Evolutionary conservation across 176 grass and related monocot genomes (phyloP), one percentile per base, ranked within the genome.

Genomic region (Eleusine indica): DNA sequence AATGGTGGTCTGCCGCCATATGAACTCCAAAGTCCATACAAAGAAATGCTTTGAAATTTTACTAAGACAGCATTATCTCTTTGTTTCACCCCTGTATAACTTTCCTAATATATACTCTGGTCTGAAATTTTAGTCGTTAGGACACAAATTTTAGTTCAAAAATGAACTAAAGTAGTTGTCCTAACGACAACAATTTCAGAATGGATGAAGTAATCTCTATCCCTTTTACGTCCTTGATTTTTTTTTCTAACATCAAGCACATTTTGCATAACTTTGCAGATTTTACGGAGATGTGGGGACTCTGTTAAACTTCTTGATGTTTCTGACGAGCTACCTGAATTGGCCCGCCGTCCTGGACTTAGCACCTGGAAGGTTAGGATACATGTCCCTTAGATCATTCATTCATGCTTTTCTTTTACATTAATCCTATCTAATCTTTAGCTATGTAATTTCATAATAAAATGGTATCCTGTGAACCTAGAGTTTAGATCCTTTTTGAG

Each of bases 221-320:
- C 17, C 49, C 43, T 83, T 51, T 49, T 68, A 64, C 53, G 7
- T 40, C 15, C 15, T 74, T 25, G 43, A 17, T 25, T 10, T 78
- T 63, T 61, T 74, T 67, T n/a, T n/a, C 38, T 86, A 71, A 62
- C 68, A 74, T 83, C 65, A 52, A 68, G 21, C 5, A 25, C 65
- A 28, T 67, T 88, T 68, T 79, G 28, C 64, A 38, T 87, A 65
- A 87, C 66, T 70, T 28, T 65, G 62, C 74, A 98, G 96, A 89
- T 98, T 95, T 88, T 98, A 75, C 86, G 86, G 77, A 92, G 87
- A 86, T 91, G 91, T 88, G 85, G 91, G 5, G 87, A 64, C 80
- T 98, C 93, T 69, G 89, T 98, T 92, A 86, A 92, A 65, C 89
- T 98, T 78, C 87, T 95, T 77, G 91, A 98, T 89, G 96, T 96